Evolutionary conservation across 257 asterid species (phyloP), one percentile per base, ranked within the genome.

Genomic region (Cordia subcordata): DNA sequence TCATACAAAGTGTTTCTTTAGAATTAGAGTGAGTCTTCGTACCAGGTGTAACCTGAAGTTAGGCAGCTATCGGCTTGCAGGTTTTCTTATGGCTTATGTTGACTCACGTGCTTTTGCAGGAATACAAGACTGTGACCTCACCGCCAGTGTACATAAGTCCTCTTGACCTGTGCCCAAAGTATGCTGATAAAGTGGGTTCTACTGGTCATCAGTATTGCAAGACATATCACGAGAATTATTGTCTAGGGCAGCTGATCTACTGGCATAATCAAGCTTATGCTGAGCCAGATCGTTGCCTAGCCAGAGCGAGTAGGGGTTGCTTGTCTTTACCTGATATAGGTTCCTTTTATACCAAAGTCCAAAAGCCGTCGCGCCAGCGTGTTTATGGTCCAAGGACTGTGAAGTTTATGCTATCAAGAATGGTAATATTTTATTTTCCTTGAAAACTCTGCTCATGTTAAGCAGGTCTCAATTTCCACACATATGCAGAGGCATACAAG

Each of bases 321-420:
- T 75, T 93, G 77, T 81, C 92, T 66, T 76, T 93, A 68, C 99
- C 99, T 8, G 99, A 93, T 16, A 75, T 84, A 40, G 97, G 94
- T 57, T 93, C 99, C 61, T 93, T 93, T 72, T 93, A 93, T 49
- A 94, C 97, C 8, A 86, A 83, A 83, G 79, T 81, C 74, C 96
- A 89, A 81, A 85, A 81, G 72, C 99, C 95, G n/a, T 87, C 97
- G 58, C 96, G 94, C 18, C 97, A 89, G 53, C 99, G 87, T 60
- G 94, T 93, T 56, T 93, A 93, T 59, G 99, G 99, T 59, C 94
- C 94, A 20, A 85, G 84, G 80, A 93, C 90, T 14, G 78, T 89
- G 70, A 93, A 89, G 75, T 85, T 83, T 64, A 83, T 93, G 97
- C 82, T 93, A 49, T 62, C 96, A 55, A 79, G 87, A 64, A 89